Evolutionary conservation across 352 stramenopile species (phyloP).

Genomic region (Phytopythium montanum): DNA sequence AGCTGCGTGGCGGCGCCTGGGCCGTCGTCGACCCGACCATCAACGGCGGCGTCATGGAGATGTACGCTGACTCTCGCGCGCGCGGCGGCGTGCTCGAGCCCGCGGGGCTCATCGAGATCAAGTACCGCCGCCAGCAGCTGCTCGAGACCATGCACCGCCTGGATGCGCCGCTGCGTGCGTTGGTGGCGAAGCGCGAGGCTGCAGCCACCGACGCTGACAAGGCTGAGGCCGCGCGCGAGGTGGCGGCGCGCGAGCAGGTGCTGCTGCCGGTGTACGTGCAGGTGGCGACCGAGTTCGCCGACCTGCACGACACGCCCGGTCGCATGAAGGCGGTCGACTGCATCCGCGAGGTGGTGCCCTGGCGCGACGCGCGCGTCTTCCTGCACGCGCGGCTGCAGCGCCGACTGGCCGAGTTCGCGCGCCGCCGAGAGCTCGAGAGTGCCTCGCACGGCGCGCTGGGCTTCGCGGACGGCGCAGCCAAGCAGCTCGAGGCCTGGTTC

Average conservation of each 20-base stretch:
- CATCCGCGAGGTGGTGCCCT: constrained; percentile 96
- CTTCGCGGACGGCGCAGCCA: constrained; percentile 40
- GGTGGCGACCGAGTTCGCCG: constrained; percentile 98
- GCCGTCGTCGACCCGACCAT: constrained; percentile 99
- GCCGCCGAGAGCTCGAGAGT: constrained; percentile 64
- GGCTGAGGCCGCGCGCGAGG: constrained; percentile 83
- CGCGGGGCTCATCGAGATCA: constrained; percentile 97
- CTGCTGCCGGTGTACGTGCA: constrained; percentile 97
- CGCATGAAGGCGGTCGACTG: constrained; percentile 99
- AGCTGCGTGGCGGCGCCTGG: constrained; percentile 98
- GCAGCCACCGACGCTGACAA: constrained; percentile 52
- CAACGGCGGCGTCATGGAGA: constrained; percentile 99
- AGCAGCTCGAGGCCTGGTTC: constrained; percentile 79
- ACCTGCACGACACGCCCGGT: constrained; percentile 99
- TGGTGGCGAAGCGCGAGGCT: constrained; percentile 71
- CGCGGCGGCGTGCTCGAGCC: constrained; percentile 98
- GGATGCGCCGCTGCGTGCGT: constrained; percentile 89
- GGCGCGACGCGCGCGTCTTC: constrained; percentile 93
- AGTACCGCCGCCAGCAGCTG: constrained; percentile 99
- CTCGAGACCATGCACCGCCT: constrained; percentile 96
- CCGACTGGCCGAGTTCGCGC: constrained; percentile 95
- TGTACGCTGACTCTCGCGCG: constrained; percentile 96
- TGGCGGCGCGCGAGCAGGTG: constrained; percentile 90
- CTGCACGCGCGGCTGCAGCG: constrained; percentile 99
- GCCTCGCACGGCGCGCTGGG: constrained; percentile 23